Evolutionary conservation across 1,139 yeast species (phyloP).

Genomic region (Pneumocystis wakefieldiae): DNA sequence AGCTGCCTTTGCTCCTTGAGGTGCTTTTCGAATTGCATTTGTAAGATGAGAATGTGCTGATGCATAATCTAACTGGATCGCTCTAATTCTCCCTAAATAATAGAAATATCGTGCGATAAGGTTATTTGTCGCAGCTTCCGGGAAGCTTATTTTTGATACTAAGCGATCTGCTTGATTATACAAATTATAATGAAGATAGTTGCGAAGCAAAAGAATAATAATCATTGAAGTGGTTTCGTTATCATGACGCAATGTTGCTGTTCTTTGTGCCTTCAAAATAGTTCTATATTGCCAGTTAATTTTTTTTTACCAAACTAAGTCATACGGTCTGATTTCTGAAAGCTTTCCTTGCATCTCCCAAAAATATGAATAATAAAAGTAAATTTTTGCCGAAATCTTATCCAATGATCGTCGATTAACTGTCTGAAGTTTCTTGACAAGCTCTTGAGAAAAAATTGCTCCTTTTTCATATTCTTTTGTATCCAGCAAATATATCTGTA

Average conservation of each 20-base stretch:
- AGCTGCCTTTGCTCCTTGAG: conserved; percentile 68
- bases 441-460: conserved; percentile 25
- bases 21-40: conserved; percentile 93
- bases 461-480: conserved; percentile 29
- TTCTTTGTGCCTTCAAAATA: conserved; percentile 60
- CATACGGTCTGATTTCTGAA: conserved; percentile 42
- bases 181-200: conserved; percentile 64
- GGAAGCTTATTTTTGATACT: conserved; percentile 78
- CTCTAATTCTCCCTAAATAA: conserved; percentile 76
- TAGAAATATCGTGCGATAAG: conserved; percentile 83
- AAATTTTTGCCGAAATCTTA: conserved; percentile 71
- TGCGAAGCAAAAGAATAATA: conserved; percentile 69
- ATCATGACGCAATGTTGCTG: conserved; percentile 86
- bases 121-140: conserved; percentile 72
- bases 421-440: conserved; percentile 42
- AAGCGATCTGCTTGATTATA: conserved; percentile 78
- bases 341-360: conserved; percentile 49
- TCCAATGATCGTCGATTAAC: conserved; percentile 78
- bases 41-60: conserved; percentile 80
- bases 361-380: conserved; percentile 81
- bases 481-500: conserved; percentile 65
- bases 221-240: conserved; percentile 79
- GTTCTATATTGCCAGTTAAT: conserved; percentile 4
- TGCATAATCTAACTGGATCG: conserved; percentile 85
- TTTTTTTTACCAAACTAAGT: not conserved